phyloP scores from a whole-genome alignment of 1,284 basidiomycete genomes.

The Melampsora larici-populina region DNA sequence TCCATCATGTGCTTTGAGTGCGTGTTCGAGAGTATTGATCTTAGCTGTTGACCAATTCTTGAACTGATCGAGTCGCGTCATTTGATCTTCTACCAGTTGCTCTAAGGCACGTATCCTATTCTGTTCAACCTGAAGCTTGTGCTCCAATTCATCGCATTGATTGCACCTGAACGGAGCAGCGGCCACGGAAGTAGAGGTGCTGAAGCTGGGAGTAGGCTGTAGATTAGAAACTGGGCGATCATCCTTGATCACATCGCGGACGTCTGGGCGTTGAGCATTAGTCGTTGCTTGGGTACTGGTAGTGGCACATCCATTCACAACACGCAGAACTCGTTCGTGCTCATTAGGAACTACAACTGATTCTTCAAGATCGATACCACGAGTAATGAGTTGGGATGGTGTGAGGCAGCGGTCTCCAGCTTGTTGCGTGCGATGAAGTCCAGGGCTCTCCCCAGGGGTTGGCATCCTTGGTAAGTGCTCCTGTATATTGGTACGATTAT shows the following conservation, averaged over 20 bases:
- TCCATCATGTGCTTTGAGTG: constrained; percentile 22
- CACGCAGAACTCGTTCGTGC: constrained; percentile 13
- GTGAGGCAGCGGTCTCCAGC: background rate
- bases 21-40: constrained; percentile 20
- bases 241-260: background rate
- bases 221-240: background rate
- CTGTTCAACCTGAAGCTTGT: background rate
- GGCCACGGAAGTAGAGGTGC: background rate
- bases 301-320: constrained; percentile 26
- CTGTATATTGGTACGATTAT: background rate
- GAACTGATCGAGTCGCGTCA: constrained; percentile 20
- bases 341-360: constrained; percentile 4
- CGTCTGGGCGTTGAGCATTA: background rate
- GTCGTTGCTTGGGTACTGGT: constrained; percentile 14
- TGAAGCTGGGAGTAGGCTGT: background rate
- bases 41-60: constrained; percentile 40
- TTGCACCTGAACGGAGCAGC: background rate
- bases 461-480: constrained; percentile 35
- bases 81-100: constrained; percentile 13
- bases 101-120: constrained; percentile 4
- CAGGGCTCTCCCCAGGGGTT: background rate
- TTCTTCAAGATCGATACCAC: background rate
- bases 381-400: constrained; percentile 7
- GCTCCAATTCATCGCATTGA: constrained; percentile 20
- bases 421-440: background rate